Evolutionary conservation across 225 moss, liverwort and hornwort species (phyloP).

Genomic region (Straminergon stramineum): DNA sequence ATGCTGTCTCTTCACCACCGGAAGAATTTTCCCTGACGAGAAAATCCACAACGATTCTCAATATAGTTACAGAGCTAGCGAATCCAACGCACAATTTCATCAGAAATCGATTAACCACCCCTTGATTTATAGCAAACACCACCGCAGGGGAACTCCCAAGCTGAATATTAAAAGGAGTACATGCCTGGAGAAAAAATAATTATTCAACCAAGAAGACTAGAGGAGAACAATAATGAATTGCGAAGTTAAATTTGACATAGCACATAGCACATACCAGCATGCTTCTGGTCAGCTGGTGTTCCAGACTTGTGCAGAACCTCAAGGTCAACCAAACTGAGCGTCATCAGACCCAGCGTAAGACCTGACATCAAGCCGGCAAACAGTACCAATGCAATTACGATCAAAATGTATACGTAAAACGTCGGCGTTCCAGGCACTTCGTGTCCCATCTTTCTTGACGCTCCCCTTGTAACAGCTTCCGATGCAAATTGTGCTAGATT

Average conservation of each 20-base stretch:
- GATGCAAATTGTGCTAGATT: neutral
- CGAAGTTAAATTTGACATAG: neutral
- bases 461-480: neutral
- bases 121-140: neutral
- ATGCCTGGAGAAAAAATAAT: neutral
- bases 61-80: neutral
- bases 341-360: slow-evolving; percentile 46
- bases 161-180: neutral
- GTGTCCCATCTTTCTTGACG: slow-evolving; percentile 33
- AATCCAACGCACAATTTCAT: neutral
- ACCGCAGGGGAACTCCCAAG: neutral
- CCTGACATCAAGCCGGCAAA: slow-evolving; percentile 52
- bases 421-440: slow-evolving; percentile 23
- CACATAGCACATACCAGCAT: slow-evolving; percentile 22
- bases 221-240: neutral
- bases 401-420: slow-evolving; percentile 36
- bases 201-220: neutral
- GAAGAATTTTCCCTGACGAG: slow-evolving; percentile 34
- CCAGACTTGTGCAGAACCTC: slow-evolving; percentile 47
- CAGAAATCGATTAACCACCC: neutral
- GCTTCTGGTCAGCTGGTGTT: slow-evolving; percentile 21
- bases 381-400: slow-evolving; percentile 31
- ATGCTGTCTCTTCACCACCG: slow-evolving; percentile 50
- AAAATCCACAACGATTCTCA: neutral
- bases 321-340: slow-evolving; percentile 44